Evolutionary conservation across 2,329 filamentous ascomycete genomes (phyloP), one percentile per base, ranked within the genome.

Genomic region (Ascochyta viciae-villosae): DNA sequence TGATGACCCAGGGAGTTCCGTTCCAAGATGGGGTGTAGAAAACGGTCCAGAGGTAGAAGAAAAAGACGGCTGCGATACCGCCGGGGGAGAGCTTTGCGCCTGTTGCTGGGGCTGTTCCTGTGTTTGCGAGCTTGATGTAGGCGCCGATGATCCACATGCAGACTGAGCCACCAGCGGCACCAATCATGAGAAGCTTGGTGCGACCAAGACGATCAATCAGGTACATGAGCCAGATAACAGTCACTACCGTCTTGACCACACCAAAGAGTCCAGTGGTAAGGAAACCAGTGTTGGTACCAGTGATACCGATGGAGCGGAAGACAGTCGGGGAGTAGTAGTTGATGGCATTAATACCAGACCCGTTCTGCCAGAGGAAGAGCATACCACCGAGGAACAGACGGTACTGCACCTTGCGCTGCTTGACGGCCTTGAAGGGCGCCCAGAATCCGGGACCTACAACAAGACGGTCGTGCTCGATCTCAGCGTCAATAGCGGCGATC

Each of bases 341-440:
- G 51, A 87, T 70, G 19, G 89, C 89, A 64, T 92, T 92, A 78
- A 92, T 92, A 2, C 89, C 89, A 3, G 79, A 82, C 45, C 87
- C 87, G 65, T 94, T 94, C 75, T 94, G 90, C 82, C 87, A 92
- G 49, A 93, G 78, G 80, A 93, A 93, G 19, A 94, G 81, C 67
- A 90, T 84, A 51, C 84, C 84, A 42, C 90, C 90, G 10, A 93
- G 81, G 72, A 91, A 84, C 76, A 94, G 87, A 38, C 90, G 85
- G 80, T 86, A 91, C 62, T 85, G 85, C 24, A 90, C 83, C 67
- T 83, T 83, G 54, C 77, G 80, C 62, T 71, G 58, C 52, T 70
- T 74, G 50, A 67, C 62, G 29, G 67, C 68, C 44, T 52, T 64
- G 50, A 72, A 73, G 1, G 69, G 71, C 35, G 88, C 87, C 86